Evolutionary conservation across 2,329 filamentous ascomycete genomes (phyloP).

Genomic region (Ceratocystis eucalypticola): DNA sequence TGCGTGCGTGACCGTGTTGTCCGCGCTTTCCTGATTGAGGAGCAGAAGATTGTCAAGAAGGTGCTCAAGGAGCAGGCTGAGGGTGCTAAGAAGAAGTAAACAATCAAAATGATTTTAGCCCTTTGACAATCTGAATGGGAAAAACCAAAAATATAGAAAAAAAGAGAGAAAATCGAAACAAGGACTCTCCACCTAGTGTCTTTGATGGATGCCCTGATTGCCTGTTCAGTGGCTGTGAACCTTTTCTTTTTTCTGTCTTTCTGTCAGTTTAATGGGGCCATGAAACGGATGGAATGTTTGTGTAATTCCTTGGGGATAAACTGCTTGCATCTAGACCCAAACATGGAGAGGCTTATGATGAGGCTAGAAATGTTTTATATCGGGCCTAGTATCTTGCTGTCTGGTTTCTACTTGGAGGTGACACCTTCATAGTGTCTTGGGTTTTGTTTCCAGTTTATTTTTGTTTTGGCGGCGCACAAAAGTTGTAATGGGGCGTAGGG

Average conservation of each 20-base stretch:
- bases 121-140: conserved; percentile 12
- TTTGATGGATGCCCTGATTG: conserved; percentile 25
- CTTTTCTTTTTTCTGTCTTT: conserved; percentile 1
- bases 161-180: conserved; percentile 18
- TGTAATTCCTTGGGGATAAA: neutral
- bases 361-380: neutral
- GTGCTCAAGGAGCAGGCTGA: conserved; percentile 96
- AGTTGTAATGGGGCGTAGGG: conserved; percentile 24
- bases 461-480: conserved; percentile 6
- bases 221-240: conserved; percentile 13
- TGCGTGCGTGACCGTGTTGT: conserved; percentile 98
- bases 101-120: conserved; percentile 25
- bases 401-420: neutral
- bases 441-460: conserved; percentile 16
- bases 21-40: conserved; percentile 97
- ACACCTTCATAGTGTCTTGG: conserved; percentile 5
- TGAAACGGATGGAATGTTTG: neutral
- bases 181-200: conserved; percentile 15
- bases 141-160: conserved; percentile 13
- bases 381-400: neutral
- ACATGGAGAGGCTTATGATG: neutral
- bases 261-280: neutral
- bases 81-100: conserved; percentile 57
- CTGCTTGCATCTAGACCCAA: neutral
- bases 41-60: conserved; percentile 99